Evolutionary conservation across 805 yeast genomes (phyloP).

Genomic region (Candida fluviatilis): DNA sequence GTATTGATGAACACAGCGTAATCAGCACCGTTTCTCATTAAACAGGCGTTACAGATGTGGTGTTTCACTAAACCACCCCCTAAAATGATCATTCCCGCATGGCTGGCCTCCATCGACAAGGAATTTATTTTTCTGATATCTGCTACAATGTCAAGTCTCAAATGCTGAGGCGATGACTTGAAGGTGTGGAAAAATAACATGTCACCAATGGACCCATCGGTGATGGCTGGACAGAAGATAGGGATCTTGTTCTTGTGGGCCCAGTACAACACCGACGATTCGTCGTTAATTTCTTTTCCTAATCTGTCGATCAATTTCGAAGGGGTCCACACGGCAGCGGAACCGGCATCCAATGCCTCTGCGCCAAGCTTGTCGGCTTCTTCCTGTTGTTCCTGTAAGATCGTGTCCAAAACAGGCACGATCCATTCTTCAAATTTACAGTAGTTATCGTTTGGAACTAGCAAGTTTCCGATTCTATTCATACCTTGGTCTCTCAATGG

Average conservation of each 20-base stretch:
- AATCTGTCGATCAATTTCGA: slow-evolving; percentile 86
- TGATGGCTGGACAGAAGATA: slow-evolving; percentile 92
- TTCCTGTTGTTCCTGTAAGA: slow-evolving; percentile 84
- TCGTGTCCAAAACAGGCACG: slow-evolving; percentile 83
- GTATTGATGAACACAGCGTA: slow-evolving; percentile 96
- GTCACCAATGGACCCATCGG: slow-evolving; percentile 98
- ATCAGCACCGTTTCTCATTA: slow-evolving; percentile 99
- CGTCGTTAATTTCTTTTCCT: slow-evolving; percentile 94
- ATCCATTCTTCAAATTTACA: slow-evolving; percentile 99
- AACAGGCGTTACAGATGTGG: slow-evolving; percentile 95
- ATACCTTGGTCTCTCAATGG: slow-evolving; percentile 88
- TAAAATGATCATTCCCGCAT: slow-evolving; percentile 92
- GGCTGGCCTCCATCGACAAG: slow-evolving; percentile 89
- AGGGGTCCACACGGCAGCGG: slow-evolving; percentile 86
- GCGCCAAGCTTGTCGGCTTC: slow-evolving; percentile 48
- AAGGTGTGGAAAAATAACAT: slow-evolving; percentile 98
- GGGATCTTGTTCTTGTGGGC: slow-evolving; percentile 97
- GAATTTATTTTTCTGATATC: slow-evolving; percentile 91
- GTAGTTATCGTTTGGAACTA: slow-evolving; percentile 97
- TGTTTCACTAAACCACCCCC: slow-evolving; percentile 98
- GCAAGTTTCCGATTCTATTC: slow-evolving; percentile 94
- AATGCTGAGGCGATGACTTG: slow-evolving; percentile 85
- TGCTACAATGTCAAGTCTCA: slow-evolving; percentile 87
- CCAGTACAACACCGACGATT: slow-evolving; percentile 92
- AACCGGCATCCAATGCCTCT: slow-evolving; percentile 56